Conservation (phyloP, 2,329 filamentous ascomycete species). For the Colletotrichum gloeosporioides region DNA sequence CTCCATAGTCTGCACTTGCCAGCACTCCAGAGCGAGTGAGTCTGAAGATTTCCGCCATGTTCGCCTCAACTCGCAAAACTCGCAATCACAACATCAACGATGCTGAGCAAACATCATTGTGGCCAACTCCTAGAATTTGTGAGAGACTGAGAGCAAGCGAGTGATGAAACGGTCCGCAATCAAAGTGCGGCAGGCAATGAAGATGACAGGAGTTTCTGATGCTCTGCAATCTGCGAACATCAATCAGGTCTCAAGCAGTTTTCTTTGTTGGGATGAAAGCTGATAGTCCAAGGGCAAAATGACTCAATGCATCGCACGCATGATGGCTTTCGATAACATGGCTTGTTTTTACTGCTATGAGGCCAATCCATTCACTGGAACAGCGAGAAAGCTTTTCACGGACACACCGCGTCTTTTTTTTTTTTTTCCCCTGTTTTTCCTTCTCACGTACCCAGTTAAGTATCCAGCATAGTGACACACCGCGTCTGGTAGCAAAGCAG, state of each 20-base stretch:
- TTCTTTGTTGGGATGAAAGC: neutral
- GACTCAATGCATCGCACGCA: neutral
- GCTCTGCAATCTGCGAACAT: neutral
- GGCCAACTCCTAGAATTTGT: neutral
- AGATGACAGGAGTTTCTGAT: neutral
- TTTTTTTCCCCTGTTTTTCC: no score
- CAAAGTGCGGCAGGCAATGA: neutral
- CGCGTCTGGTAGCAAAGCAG: neutral
- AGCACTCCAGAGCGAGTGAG: neutral
- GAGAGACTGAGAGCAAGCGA: neutral
- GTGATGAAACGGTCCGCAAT: neutral
- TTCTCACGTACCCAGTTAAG: no score
- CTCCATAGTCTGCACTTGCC: neutral
- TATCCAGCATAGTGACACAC: no score
- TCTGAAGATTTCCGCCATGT: fast-evolving
- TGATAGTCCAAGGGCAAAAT: neutral
- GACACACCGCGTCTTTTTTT: neutral
- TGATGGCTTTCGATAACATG: neutral
- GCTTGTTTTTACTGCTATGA: neutral
- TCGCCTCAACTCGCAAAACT: neutral
- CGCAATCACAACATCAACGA: neutral
- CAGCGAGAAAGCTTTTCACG: neutral
- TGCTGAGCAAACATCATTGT: neutral
- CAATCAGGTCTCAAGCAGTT: neutral
- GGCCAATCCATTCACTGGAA: neutral